Evolutionary conservation across 2,329 filamentous ascomycete species (phyloP).

Genomic region (Teratosphaeria viscida): DNA sequence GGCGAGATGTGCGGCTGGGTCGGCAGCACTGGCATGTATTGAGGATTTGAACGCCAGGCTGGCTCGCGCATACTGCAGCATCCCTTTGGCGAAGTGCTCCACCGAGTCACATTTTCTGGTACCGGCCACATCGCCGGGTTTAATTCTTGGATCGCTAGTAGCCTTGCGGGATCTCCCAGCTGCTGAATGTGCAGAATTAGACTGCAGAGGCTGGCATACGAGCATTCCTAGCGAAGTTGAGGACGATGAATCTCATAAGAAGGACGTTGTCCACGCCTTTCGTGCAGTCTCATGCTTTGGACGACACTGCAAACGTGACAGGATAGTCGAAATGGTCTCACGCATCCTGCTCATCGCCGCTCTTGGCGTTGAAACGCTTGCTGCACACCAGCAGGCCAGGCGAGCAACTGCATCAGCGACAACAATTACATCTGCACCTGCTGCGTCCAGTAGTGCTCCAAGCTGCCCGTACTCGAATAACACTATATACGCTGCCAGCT

Average conservation of each 20-base stretch:
- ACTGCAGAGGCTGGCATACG: neutral
- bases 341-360: neutral
- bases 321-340: neutral
- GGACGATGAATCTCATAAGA: neutral
- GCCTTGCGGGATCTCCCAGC: neutral
- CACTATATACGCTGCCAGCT: neutral
- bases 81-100: neutral
- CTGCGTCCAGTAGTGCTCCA: neutral
- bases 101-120: neutral
- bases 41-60: neutral
- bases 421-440: neutral
- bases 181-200: neutral
- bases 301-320: neutral
- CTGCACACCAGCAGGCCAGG: neutral
- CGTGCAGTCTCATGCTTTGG: neutral
- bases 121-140: too few relatives aligned
- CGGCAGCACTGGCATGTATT: neutral
- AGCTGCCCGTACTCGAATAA: neutral
- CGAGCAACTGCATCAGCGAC: neutral
- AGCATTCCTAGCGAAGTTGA: neutral
- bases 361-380: neutral
- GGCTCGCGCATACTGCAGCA: neutral
- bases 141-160: neutral
- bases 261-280: neutral
- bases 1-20: neutral